A percentile compares a stretch with the other conserved stretches of the same genome.
Conservation (phyloP, 305 asterid species). For the Solanum aculeatissimum region DNA sequence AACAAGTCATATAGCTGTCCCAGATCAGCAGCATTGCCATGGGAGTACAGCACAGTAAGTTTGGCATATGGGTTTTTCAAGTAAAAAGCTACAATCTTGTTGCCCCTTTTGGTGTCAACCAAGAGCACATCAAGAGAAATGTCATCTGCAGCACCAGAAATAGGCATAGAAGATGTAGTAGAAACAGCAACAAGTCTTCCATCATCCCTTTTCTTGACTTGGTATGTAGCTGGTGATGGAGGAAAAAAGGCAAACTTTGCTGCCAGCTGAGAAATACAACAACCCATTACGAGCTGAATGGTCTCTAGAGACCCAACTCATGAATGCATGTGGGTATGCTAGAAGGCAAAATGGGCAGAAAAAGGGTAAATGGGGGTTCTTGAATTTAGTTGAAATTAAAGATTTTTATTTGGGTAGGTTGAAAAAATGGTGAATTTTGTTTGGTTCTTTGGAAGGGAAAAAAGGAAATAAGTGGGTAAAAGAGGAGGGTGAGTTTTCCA, state of each 20-base stretch:
- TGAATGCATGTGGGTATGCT: constrained; percentile 21
- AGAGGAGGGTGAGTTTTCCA: background rate
- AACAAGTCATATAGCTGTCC: constrained; percentile 95
- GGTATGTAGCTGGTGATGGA: constrained; percentile 85
- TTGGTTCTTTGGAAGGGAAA: background rate
- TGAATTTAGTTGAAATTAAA: background rate
- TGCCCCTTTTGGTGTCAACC: constrained; percentile 63
- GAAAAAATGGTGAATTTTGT: background rate
- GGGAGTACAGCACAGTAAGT: constrained; percentile 79
- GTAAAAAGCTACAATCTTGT: constrained; percentile 83
- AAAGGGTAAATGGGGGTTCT: background rate
- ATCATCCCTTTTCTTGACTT: constrained; percentile 59
- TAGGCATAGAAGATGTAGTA: constrained; percentile 56
- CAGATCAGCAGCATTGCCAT: constrained; percentile 98
- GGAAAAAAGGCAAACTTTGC: constrained; percentile 97
- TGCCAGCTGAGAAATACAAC: constrained; percentile 73
- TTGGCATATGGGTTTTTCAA: constrained; percentile 76
- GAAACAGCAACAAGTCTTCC: constrained; percentile 70
- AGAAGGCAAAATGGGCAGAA: background rate
- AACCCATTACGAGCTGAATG: constrained; percentile 49
- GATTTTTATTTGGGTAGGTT: background rate
- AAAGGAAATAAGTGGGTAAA: background rate
- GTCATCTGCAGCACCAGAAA: constrained; percentile 53
- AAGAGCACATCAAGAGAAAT: constrained; percentile 53
- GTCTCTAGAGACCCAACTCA: constrained; percentile 24